Base-by-base conservation (phyloP, 805 yeast species). In the Zygosaccharomyces bailii region DNA sequence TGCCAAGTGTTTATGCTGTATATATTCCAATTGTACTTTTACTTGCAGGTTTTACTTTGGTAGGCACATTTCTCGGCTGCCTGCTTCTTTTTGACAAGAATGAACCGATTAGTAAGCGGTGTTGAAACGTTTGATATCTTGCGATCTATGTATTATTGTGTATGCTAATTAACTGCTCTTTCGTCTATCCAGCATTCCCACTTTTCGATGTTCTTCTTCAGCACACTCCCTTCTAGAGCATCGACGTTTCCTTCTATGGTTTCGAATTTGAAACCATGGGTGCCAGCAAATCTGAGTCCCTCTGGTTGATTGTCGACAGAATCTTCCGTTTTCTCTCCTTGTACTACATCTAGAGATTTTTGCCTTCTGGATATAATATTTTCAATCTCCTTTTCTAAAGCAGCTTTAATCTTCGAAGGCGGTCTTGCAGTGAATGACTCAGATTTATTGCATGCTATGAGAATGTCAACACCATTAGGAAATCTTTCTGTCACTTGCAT, bases 381-480 rank as follows among this genome's bases (percentile, higher is more conserved):
- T 35, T 77, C 75, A 52, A 89, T 74, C 59, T 85, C 95, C 4
- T 60, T 50, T 56, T 84, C 91, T 44, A 91, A 63, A 32, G 79
- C 61, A 19, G 71, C 71, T 52, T 69, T 74, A 41, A 90, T 76
- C 57, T 84, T 80, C 40, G 66, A 55, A 7, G 80, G 71, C 16
- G 93, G 91, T 54, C 87, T 76, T 11, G 95, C 78, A 49, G 88
- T 86, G 68, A 93, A 93, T 31, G 82, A 74, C 55, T 93, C 98
- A 41, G 77, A 75, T 63, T 91, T 91, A 69, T 91, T 91, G 49
- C 93, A 81, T 13, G 90, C 93, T 46, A 93, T 67, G 38, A 85
- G 68, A 33, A 85, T 71, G 59, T 86, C 91, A 17, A 85, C 74
- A 3, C 95, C 95, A 49, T 77, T 79, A 13, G 81, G 78, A 40